Evolutionary conservation across 257 asterid genomes (phyloP), one percentile per base, ranked within the genome.

Genomic region (Gardenia jasminoides): DNA sequence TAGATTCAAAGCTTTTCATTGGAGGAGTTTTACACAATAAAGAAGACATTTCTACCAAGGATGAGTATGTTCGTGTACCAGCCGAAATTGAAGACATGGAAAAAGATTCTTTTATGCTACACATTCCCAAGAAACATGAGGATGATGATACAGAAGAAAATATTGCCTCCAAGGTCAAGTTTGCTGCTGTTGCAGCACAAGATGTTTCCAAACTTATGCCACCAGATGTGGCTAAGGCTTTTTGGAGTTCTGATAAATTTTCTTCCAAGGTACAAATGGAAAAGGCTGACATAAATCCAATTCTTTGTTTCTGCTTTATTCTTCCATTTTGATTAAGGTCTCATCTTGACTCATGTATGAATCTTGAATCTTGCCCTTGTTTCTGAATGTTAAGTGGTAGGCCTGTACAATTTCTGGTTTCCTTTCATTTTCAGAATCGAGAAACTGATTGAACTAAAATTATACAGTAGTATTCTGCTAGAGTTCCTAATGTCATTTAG

Each of bases 201-300:
- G 88, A 91, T 76, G 82, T 93, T 82, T 90, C 97, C 43, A 94
- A 93, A 80, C 93, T 95, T 74, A 91, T 95, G 97, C 99, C 99
- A 80, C 94, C 97, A 77, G 98, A 93, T 33, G 94, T 95, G 81
- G 98, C 97, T 64, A 92, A 89, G 86, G 96, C 97, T 22, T 91
- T 93, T 82, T 88, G 86, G 97, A 80, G 79, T 83, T 88, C 97
- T 24, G 91, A 88, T 75, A 93, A 92, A 83, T 87, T 86, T 80
- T 90, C 97, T 81, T 82, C 95, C 6, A 93, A 95, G 97, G 97
- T 93, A 88, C 76, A 76, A 4, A 20, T 12, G 74, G 17, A 67
- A 36, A 67, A 78, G 68, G 31, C n/a, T 44, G 76, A 47, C 62
- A 44, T 58, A 44, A 59, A 67, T 24, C 5, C 22, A 47, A 61